phyloP scores from a whole-genome alignment of 331 rosid genomes.

The Erythrophleum ivorense region DNA sequence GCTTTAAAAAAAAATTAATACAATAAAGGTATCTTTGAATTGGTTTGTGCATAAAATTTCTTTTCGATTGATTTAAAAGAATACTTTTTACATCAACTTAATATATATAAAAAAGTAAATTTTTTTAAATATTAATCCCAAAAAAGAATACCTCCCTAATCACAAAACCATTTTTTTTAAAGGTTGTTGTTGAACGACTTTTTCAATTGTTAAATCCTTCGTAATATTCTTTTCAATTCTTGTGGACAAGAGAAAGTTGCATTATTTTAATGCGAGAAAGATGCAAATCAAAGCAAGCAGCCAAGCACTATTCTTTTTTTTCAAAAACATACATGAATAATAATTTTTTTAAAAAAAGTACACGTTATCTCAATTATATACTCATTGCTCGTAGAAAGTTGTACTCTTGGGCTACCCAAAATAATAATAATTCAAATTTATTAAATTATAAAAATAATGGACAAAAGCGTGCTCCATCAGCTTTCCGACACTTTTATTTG shows the following conservation, averaged over 20 bases:
- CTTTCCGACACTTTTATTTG: conserved; percentile 46
- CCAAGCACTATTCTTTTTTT: background rate
- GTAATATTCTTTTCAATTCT: conserved; percentile 29
- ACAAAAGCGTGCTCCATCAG: conserved; percentile 38
- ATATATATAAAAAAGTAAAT: background rate
- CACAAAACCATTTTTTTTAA: background rate
- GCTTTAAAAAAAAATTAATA: background rate
- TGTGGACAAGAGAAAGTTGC: conserved; percentile 40
- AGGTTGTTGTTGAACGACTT: background rate
- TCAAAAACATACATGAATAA: too few relatives aligned
- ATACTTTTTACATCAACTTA: background rate
- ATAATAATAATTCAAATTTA: conserved; percentile 21
- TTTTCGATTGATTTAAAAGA: background rate
- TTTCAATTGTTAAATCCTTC: conserved; percentile 37
- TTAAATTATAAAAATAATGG: conserved; percentile 2
- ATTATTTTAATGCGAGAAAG: conserved; percentile 41
- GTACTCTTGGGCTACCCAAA: background rate
- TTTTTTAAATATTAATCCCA: background rate
- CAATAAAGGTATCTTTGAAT: background rate
- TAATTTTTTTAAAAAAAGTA: conserved; percentile 17
- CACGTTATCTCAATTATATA: conserved; percentile 31
- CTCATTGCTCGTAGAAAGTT: conserved; percentile 10
- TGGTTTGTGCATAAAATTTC: background rate
- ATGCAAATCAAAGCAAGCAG: conserved; percentile 40
- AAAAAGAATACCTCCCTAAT: background rate